Base-by-base conservation (phyloP, 2,329 filamentous ascomycete genomes). In the Aspergillus fischeri region DNA sequence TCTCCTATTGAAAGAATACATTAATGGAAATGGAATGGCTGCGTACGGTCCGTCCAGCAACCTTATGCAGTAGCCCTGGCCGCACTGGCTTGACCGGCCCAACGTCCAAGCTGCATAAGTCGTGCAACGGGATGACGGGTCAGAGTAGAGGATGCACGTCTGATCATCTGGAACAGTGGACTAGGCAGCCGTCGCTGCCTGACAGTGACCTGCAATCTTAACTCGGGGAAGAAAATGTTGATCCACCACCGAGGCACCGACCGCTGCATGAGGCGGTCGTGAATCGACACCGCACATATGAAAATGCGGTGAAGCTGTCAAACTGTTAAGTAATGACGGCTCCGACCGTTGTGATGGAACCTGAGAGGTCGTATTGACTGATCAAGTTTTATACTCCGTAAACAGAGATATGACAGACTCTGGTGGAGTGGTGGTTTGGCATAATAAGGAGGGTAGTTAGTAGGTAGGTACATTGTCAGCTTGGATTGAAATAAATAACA, bases 291-390 rank as follows among this genome's bases (percentile, higher is more conserved):
- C 48, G 38, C 44, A 25, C 20, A 50, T 49, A 53, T 45, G 59
- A 64, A 65, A 63, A 63, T 65, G 63, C 63, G 63, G 63, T 65
- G 63, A 60, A 48, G 54, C 53, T 54, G 50, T 44, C 24, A 24
- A 27, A 27, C 25, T 27, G 25, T 7, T 6, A 27, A 27, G 25
- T 27, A 27, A 27, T 27, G 25, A 27, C 25, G 25, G 32, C 14
- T 38, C 44, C 53, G 48, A 51, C 48, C 53, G 53, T 55, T 55
- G n/a, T 51, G 48, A 25, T 9, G 32, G 32, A 17, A 14, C 6
- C 14, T 49, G 50, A 35, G 54, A 51, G 28, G 42, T 56, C 41
- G 42, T 52, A 48, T 49, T 38, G 42, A 29, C 24, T 24, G 28
- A 35, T 29, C 24, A 10, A 35, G 32, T 35, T 5, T 6, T 5